Evolutionary conservation across 2,329 filamentous ascomycete genomes (phyloP), one percentile per base, ranked within the genome.

Genomic region (Colletotrichum navitas): DNA sequence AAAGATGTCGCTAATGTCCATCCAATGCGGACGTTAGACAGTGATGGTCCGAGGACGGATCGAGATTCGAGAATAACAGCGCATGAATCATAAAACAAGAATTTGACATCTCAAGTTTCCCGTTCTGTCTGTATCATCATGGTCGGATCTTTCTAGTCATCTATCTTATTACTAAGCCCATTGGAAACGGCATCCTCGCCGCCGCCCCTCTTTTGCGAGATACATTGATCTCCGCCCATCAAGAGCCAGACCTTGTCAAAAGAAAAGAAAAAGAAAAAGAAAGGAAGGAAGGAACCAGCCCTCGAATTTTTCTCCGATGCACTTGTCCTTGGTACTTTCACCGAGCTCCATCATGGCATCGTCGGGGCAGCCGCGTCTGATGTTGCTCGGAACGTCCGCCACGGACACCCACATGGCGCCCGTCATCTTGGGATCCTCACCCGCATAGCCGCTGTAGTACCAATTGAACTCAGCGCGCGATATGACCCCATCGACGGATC

Each of bases 361-460:
- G 4, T 54, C 63, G 18, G 59, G 16, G 5, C 63, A 66, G 26
- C 54, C 54, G 2, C 54, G 39, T 24, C 29, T 36, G 51, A 59
- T 65, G 26, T 32, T 63, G 5, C 34, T 21, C 14, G 65, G 54
- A 7, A 65, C 60, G 26, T 66, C 55, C 1, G n/a, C 67, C 32
- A 45, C 11, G 45, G 59, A 39, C 0, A 58, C 21, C 64, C 64
- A 71, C 21, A 26, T 54, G 18, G 68, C 52, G 14, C 68, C 68
- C 16, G 34, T 60, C 10, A 32, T 18, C 52, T 59, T 58, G 26
- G 52, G 21, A 18, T 55, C n/a, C 18, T 63, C 65, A 1, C 36
- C 52, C 5, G 65, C 52, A 5, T 34, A 26, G 8, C 36, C 64
- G 14, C 41, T 47, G 29, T 71, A 10, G 11, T 51, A 52, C 68